Evolutionary conservation across 2,329 filamentous ascomycete species (phyloP).

Genomic region (Penicillium sp.): DNA sequence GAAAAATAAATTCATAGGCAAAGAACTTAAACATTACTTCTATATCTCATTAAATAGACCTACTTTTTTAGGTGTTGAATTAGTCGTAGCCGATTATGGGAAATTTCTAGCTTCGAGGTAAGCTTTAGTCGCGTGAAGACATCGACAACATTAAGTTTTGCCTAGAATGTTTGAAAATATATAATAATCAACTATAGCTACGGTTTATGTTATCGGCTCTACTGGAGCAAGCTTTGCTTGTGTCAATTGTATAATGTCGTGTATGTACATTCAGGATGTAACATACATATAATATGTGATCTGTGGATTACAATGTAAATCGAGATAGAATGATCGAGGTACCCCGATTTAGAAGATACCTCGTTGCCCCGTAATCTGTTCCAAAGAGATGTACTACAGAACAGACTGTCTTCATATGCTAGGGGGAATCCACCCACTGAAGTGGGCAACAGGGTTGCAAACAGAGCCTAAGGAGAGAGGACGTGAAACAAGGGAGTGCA

Average conservation of each 20-base stretch:
- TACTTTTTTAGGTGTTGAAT: background rate
- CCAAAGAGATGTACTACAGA: background rate
- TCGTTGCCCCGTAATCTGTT: too few species aligned
- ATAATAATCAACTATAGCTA: too few species aligned
- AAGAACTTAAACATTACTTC: background rate
- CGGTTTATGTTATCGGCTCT: background rate
- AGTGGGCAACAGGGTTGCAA: constrained; percentile 1
- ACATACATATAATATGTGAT: background rate
- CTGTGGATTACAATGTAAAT: background rate
- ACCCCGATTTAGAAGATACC: background rate
- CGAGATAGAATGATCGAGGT: background rate
- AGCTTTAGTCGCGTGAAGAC: background rate
- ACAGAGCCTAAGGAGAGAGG: constrained; percentile 4
- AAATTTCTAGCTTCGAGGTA: background rate
- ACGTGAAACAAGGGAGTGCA: background rate
- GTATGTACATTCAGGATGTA: background rate
- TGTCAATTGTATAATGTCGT: background rate
- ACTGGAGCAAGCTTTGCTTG: background rate
- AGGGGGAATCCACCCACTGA: constrained; percentile 2
- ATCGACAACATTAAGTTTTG: background rate
- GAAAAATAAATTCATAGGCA: too few species aligned
- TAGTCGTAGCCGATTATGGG: background rate
- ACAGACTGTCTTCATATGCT: background rate
- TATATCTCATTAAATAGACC: background rate
- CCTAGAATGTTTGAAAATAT: background rate